Base-by-base conservation (phyloP, 345 rosid genomes). In the Brassica nigra region DNA sequence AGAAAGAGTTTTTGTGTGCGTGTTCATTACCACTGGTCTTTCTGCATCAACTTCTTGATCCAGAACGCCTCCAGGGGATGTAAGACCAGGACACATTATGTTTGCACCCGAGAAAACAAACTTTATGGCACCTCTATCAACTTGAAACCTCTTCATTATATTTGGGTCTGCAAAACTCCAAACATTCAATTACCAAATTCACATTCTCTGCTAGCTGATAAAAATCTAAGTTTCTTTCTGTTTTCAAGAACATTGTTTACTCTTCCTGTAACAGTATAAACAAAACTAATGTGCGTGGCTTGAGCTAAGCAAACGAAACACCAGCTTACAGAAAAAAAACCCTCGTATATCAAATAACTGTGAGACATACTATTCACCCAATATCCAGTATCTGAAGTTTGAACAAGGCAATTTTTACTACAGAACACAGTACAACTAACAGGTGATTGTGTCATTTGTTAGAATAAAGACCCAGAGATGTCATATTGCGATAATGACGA, bases 61-160 rank as follows among this genome's bases (percentile, higher is more conserved):
- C 84, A 96, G 80, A 83, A 79, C 91, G 64, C 99, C 99, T 59
- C 98, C 97, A 2, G 95, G 98, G 76, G 99, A 96, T 39, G 98
- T 93, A 65, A 93, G 99, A 79, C 99, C 99, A 85, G 98, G 98
- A 67, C 99, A 93, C 98, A 93, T 96, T 79, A 96, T 93, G 87
- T 96, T 96, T 81, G 98, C 99, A 80, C 99, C 98, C 82, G 99
- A 80, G 74, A 96, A 90, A 33, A 96, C 97, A 85, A 90, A 93
- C 84, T 78, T 96, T 76, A 96, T 93, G 4, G 99, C 99, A 71
- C 98, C 99, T 68, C 99, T 89, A 77, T 93, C 99, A 39, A 96
- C 99, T 84, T 92, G 98, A 68, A 96, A 82, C 82, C 92, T 92
- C 82, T 90, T 90, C 98, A 96, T 96, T 84, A 96, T 90, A 65